Evolutionary conservation across 371 early-diverging fungal species (phyloP).

Genomic region (Nematocida parisii): DNA sequence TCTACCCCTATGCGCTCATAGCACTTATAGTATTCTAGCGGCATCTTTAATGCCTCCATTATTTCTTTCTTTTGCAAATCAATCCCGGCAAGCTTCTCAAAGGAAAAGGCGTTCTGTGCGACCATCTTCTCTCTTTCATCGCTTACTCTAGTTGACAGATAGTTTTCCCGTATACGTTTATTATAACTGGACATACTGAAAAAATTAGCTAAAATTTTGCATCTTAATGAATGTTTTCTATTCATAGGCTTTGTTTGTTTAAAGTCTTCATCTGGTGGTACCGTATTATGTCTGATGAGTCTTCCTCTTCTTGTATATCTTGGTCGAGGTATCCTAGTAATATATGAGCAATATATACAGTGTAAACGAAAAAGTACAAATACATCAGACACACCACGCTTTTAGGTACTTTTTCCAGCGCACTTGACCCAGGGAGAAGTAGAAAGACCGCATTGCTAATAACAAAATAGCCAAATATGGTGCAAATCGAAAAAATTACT

Average conservation of each 20-base stretch:
- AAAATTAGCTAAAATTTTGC: constrained; percentile 2
- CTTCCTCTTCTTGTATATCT: constrained; percentile 12
- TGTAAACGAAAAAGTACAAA: constrained; percentile 7
- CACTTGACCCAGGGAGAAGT: constrained; percentile 7
- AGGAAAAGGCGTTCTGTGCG: constrained; percentile 4
- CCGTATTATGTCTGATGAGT: constrained; percentile 23
- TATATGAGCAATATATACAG: not conserved
- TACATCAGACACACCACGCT: not conserved
- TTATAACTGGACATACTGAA: constrained; percentile 49
- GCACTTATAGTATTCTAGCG: constrained; percentile 34
- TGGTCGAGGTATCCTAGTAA: not conserved
- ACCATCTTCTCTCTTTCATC: constrained; percentile 47
- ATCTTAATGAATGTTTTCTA: not conserved
- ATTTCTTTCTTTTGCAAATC: constrained; percentile 38
- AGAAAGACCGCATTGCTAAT: constrained; percentile 24
- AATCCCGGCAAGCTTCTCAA: constrained; percentile 29
- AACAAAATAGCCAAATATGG: constrained; percentile 22
- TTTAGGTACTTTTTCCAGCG: not conserved
- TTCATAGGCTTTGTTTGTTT: not conserved
- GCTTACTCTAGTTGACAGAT: not conserved
- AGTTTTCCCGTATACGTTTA: constrained; percentile 46
- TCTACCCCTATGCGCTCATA: constrained; percentile 59
- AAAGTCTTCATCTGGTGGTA: constrained; percentile 21
- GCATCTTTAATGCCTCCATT: constrained; percentile 12
- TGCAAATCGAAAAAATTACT: constrained; percentile 10